Conservation (phyloP, 441 rosid species). For the Pelargonium citronellum region DNA sequence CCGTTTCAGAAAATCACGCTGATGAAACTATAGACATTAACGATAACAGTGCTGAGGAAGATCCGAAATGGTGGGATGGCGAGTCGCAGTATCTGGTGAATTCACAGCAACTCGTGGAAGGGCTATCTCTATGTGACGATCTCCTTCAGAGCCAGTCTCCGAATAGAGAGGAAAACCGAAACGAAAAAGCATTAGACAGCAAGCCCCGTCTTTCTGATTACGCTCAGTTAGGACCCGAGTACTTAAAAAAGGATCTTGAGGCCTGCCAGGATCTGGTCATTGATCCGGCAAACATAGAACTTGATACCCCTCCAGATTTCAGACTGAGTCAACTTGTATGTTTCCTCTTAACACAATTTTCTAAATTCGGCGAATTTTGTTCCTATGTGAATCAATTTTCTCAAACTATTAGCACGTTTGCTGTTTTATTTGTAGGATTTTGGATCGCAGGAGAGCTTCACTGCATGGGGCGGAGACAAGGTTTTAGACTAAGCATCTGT, state of each 20-base stretch:
- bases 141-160: conserved; percentile 77
- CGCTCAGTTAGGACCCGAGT: conserved; percentile 59
- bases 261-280: conserved; percentile 64
- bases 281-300: conserved; percentile 75
- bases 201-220: conserved; percentile 63
- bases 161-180: conserved; percentile 39
- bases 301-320: conserved; percentile 88
- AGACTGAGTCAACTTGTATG: conserved; percentile 89
- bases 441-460: conserved; percentile 86
- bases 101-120: conserved; percentile 90
- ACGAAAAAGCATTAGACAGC: conserved; percentile 27
- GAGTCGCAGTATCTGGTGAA: conserved; percentile 61
- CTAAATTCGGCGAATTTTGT: not conserved
- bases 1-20: conserved; percentile 25
- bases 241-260: conserved; percentile 76
- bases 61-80: conserved; percentile 70
- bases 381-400: not conserved
- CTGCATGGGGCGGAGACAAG: conserved; percentile 68
- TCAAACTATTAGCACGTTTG: not conserved
- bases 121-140: conserved; percentile 75
- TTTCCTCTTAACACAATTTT: not conserved
- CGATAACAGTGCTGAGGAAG: conserved; percentile 46
- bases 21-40: conserved; percentile 26
- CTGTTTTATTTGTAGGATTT: conserved; percentile 49
- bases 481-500: conserved; percentile 16